Evolutionary conservation across 139 green algal genomes (phyloP), one percentile per base, ranked within the genome.

Genomic region (Haematococcus sp.): DNA sequence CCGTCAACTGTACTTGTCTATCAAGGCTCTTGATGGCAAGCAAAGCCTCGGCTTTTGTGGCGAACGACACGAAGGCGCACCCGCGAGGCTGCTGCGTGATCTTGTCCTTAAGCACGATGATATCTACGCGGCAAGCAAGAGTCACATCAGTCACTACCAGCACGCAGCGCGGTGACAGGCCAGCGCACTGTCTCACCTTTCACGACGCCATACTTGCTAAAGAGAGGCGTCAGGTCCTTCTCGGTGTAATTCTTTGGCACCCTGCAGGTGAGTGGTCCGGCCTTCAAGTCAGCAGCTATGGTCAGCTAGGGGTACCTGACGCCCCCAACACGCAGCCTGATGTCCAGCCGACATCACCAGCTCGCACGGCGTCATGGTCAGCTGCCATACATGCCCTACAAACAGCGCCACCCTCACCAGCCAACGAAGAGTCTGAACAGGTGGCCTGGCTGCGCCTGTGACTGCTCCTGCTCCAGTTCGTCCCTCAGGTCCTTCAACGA

Each of bases 61-160:
- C 59, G 63, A 79, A 87, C 63, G 60, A 77, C 13, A 87, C 78
- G 31, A 87, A 87, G 0, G 82, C 82, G 31, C 82, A 87, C 28
- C 82, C 82, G 16, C 78, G 70, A 3, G 78, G 73, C 40, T 81
- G 75, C 1, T 63, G 61, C 1, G 78, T 76, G 4, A 64, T 58
- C 51, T 81, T 81, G 70, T 87, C 82, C 25, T 75, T 78, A n/a
- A 78, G 40, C 22, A 79, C 56, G 25, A 84, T 76, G 23, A 80
- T 69, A 61, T 84, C 78, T 17, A 59, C 17, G 69, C 63, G 15
- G 46, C 71, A 34, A 70, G 40, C 40, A 49, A 11, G 7, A 49
- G 40, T 19, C 40, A 49, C 11, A 11, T n/a, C n/a, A n/a, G n/a
- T n/a, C n/a, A n/a, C n/a, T n/a, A n/a, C n/a, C n/a, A n/a, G n/a